Base-by-base conservation (phyloP, 495 filamentous ascomycete species). In the Trichoderma asperelloides region DNA sequence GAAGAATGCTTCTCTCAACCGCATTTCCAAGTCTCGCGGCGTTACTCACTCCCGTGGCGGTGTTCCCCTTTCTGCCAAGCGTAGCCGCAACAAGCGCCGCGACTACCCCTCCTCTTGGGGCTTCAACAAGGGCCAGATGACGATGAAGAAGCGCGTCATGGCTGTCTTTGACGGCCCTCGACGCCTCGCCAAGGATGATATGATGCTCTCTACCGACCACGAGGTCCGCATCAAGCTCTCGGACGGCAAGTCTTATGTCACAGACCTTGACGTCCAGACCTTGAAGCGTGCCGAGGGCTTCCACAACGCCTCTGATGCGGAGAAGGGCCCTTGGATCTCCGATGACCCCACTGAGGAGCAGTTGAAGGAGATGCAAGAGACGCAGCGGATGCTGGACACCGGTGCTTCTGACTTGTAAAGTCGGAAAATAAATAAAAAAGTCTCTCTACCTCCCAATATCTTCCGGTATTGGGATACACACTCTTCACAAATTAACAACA, bases 181-280 rank as follows among this genome's bases (percentile, higher is more conserved):
- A 65, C 86, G 93, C 9, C 83, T 99, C 68, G 94, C 90, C 84
- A 97, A 97, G 80, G 96, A 99, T 75, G 96, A 98, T 81, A 97
- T 98, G 95, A 95, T 97, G 92, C 88, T 99, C 49, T 91, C 92
- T 71, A 90, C 89, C 28, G 92, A 97, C 70, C 95, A 93, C 71
- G 96, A 99, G 78, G 92, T 98, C 64, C 92, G 93, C 70, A 78
- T 96, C 74, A 86, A 84, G 76, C 86, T 96, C 23, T 83, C 82
- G 33, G 85, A 86, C 68, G 87, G 86, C 69, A 87, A 86, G 51
- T 84, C 85, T 7, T 97, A 96, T 73, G 87, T 97, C 62, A 97
- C 95, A 13, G 96, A 99, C 72, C 84, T 99, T 62, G 96, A 99
- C 73, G 85, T 97, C 49, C 87, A 93, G 81, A 96, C 93, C 2